phyloP scores from a whole-genome alignment of 2,329 filamentous ascomycete genomes.

The Coniochaeta sp. region DNA sequence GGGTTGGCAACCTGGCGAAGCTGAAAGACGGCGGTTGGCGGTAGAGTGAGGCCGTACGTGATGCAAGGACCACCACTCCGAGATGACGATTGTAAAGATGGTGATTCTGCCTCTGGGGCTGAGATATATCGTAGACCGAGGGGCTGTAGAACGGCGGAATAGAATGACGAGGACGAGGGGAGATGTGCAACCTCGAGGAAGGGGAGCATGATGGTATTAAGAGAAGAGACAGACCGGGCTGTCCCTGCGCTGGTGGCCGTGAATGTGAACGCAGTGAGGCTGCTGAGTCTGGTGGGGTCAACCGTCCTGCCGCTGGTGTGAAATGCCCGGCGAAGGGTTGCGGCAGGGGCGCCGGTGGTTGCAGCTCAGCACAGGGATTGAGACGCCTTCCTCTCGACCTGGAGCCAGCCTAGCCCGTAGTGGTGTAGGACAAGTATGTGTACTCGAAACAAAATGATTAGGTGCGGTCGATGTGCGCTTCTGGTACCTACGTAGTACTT shows the following conservation, averaged over 20 bases:
- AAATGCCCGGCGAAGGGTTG: background rate
- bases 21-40: slow-evolving; percentile 32
- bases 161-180: slow-evolving; percentile 75
- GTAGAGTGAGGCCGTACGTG: slow-evolving; percentile 30
- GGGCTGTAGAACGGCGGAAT: slow-evolving; percentile 69
- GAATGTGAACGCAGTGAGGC: background rate
- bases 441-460: no score
- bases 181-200: slow-evolving; percentile 65
- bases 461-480: background rate
- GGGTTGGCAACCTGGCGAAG: slow-evolving; percentile 34
- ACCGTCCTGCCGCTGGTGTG: background rate
- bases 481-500: no score
- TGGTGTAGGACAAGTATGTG: no score
- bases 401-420: background rate
- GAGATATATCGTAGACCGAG: slow-evolving; percentile 65
- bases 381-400: background rate
- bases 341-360: no score
- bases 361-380: no score
- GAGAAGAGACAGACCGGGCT: background rate
- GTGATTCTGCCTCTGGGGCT: slow-evolving; percentile 16
- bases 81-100: slow-evolving; percentile 1
- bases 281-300: background rate
- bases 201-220: slow-evolving; percentile 30
- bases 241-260: background rate
- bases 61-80: slow-evolving; percentile 22